Base-by-base conservation (phyloP, 2,329 filamentous ascomycete genomes). In the Xylariaceae sp. region DNA sequence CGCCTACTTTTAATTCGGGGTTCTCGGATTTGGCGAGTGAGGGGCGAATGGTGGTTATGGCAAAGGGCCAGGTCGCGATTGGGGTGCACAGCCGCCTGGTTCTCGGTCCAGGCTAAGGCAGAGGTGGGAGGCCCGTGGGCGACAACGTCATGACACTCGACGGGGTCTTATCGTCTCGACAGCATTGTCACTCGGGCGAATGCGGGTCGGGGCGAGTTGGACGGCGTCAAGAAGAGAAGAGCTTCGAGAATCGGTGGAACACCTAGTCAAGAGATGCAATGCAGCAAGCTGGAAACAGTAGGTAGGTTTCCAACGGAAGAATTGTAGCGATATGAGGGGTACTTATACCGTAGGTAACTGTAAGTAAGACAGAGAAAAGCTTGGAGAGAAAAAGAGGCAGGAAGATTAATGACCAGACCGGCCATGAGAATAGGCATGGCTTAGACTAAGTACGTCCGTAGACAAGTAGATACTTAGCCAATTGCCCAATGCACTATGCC, bases 141-240 rank as follows among this genome's bases (percentile, higher is more conserved):
- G 54, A 57, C 60, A 60, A 54, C 64, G 62, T 64, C 65, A 66
- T 66, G 66, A 67, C 66, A 68, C 56, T 58, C 41, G 47, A 47
- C 29, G 41, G 27, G 50, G 7, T 40, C 49, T 19, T 54, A 56
- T 19, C 27, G 51, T 49, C 53, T 32, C 48, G 43, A 45, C 32
- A 53, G 56, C 59, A 61, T 56, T 40, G 57, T 59, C 58, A 32
- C 60, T 54, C 56, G 47, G 59, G 45, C 50, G 35, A 42, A 50
- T 31, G 53, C 42, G 45, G 54, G 47, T 47, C 46, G 53, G 43
- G 19, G 54, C 40, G 40, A 47, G 41, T 30, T 42, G 30, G 56
- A 54, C 45, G 54, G 26, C 35, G 19, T 26, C 19, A 19, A 19
- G 19, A 19, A 19, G 47, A 47, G 40, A 29, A 58, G 45, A 31